These are phyloP conservation scores for Amoeboaphelidium protococcarum DNA, from an alignment of 371 early-diverging fungal species.

Conservation along the genomic window DNA sequence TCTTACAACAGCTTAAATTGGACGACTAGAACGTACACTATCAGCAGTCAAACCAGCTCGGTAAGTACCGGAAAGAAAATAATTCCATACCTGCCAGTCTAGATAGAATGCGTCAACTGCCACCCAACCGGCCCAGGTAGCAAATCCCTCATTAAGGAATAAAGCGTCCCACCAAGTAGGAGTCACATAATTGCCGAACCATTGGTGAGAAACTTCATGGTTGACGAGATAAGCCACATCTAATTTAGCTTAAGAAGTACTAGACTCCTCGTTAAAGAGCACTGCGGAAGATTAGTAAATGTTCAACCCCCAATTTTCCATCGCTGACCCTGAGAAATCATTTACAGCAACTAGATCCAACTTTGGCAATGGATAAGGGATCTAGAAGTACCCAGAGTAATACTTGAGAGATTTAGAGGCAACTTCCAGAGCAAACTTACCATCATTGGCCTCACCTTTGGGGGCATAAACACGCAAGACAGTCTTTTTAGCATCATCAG, in stretches of 20 bases:
- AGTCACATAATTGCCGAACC: constrained; percentile 85
- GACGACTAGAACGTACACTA: constrained; percentile 52
- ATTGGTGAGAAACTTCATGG: constrained; percentile 75
- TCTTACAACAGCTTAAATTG: constrained; percentile 63
- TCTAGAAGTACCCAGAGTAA: constrained; percentile 52
- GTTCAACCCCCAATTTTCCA: constrained; percentile 53
- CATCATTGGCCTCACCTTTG: constrained; percentile 31
- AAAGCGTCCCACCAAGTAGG: constrained; percentile 71
- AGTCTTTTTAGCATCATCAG: constrained; percentile 32
- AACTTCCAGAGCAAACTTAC: constrained; percentile 48
- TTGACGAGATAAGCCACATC: constrained; percentile 52
- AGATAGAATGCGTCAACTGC: constrained; percentile 50
- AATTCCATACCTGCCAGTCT: constrained; percentile 12
- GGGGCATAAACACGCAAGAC: constrained; percentile 46
- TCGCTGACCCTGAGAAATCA: constrained; percentile 52
- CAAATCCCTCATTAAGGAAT: constrained; percentile 95
- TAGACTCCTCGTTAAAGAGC: constrained; percentile 31
- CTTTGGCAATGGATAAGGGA: constrained; percentile 63
- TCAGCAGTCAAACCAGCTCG: constrained; percentile 45
- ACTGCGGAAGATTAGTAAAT: constrained; percentile 55
- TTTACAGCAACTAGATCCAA: constrained; percentile 70
- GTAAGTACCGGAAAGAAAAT: constrained; percentile 37
- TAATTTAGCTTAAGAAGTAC: constrained; percentile 33
- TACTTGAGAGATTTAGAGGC: constrained; percentile 36
- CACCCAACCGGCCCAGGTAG: constrained; percentile 66